A percentile compares a stretch with the other conserved stretches of the same genome.
These are phyloP conservation scores for Prunella vulgaris DNA, from an alignment of 257 asterid species.

Conservation along the genomic window DNA sequence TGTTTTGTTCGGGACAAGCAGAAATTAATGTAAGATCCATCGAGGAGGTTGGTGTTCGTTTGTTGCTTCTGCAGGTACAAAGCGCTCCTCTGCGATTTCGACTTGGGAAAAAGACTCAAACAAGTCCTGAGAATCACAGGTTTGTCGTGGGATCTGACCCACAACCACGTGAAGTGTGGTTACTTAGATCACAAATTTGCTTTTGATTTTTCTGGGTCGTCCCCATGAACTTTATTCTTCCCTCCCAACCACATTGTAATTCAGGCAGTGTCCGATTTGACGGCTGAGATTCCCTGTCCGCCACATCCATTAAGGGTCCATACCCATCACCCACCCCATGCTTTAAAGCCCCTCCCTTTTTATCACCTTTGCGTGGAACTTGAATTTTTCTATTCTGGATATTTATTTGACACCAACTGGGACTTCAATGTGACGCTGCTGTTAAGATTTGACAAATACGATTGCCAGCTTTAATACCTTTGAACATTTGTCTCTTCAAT, in stretches of 20 bases:
- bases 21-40: background rate
- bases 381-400: background rate
- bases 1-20: background rate
- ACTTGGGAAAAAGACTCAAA: background rate
- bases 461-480: conserved; percentile 17
- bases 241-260: background rate
- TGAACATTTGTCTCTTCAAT: conserved; percentile 8
- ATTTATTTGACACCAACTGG: background rate
- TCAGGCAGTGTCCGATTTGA: conserved; percentile 13
- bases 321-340: too few relatives aligned
- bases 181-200: conserved; percentile 16
- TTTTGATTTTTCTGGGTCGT: conserved; percentile 13
- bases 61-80: background rate
- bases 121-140: background rate
- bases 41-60: background rate
- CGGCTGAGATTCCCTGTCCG: conserved; percentile 38
- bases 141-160: conserved; percentile 9
- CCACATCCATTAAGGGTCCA: conserved; percentile 25
- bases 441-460: conserved; percentile 15
- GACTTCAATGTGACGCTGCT: conserved; percentile 7
- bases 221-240: conserved; percentile 13
- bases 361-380: background rate
- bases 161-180: conserved; percentile 24
- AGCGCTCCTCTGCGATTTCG: background rate
- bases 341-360: conserved; percentile 2